These are phyloP conservation scores for Rhizopus delemar DNA, from an alignment of 371 early-diverging fungal species.

Conservation along the genomic window DNA sequence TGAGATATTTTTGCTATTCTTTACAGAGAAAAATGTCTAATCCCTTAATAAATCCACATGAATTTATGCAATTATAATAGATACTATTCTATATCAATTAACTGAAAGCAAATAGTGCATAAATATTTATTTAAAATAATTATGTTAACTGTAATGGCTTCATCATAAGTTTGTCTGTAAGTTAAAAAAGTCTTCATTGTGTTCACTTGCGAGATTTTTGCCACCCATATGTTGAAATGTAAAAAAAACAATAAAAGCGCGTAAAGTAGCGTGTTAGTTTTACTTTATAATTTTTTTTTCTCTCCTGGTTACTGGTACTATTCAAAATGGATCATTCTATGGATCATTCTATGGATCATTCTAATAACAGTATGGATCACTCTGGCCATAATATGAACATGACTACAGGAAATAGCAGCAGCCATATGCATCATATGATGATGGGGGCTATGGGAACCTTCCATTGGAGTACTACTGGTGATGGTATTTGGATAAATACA, in stretches of 20 bases:
- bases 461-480: slow-evolving; percentile 44
- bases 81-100: no score
- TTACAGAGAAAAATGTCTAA: background rate
- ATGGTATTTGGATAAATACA: slow-evolving; percentile 42
- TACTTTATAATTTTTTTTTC: background rate
- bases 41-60: no score
- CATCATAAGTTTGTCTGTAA: background rate
- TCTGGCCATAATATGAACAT: slow-evolving; percentile 27
- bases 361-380: slow-evolving; percentile 16
- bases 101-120: background rate
- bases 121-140: background rate
- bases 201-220: background rate
- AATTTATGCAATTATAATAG: no score
- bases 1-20: background rate
- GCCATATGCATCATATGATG: slow-evolving; percentile 1
- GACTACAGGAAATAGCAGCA: background rate
- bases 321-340: background rate
- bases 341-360: background rate
- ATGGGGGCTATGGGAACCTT: slow-evolving; percentile 48
- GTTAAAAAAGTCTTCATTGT: background rate
- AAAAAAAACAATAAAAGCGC: background rate
- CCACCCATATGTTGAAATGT: background rate
- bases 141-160: background rate
- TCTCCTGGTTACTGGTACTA: background rate
- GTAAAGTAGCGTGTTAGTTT: background rate